phyloP scores from a whole-genome alignment of 805 yeast species.

The Candida taoyuanica region DNA sequence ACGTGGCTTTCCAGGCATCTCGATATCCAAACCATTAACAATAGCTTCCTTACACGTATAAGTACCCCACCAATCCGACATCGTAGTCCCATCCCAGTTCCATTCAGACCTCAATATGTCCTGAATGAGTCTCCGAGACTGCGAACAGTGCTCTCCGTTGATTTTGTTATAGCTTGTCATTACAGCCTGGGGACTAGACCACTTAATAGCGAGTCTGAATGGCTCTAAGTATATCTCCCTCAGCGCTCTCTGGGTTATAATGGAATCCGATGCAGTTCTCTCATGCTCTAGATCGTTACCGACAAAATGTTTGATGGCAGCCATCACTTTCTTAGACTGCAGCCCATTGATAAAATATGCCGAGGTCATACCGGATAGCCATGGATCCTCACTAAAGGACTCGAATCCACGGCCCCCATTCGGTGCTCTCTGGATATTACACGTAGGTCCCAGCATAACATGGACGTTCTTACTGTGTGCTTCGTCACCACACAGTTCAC shows the following conservation, averaged over 20 bases:
- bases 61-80: constrained; percentile 64
- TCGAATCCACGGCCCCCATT: constrained; percentile 63
- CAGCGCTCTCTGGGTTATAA: constrained; percentile 53
- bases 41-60: constrained; percentile 43
- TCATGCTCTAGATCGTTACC: constrained; percentile 60
- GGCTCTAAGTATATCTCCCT: constrained; percentile 62
- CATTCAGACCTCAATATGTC: constrained; percentile 50
- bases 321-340: constrained; percentile 44
- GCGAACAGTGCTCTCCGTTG: constrained; percentile 55
- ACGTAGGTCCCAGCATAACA: constrained; percentile 43
- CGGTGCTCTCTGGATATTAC: constrained; percentile 52
- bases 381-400: constrained; percentile 58
- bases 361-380: constrained; percentile 40
- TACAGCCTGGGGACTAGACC: constrained; percentile 46
- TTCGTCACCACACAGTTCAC: constrained; percentile 48
- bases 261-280: constrained; percentile 42
- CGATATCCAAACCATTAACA: constrained; percentile 54
- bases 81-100: constrained; percentile 49
- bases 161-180: constrained; percentile 63
- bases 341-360: constrained; percentile 48
- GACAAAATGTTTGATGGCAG: constrained; percentile 58
- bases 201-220: constrained; percentile 51
- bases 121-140: constrained; percentile 37
- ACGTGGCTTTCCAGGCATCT: constrained; percentile 63
- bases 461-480: constrained; percentile 50